Base-by-base conservation (phyloP, 2,329 filamentous ascomycete genomes). In the Talaromyces pinophilus region DNA sequence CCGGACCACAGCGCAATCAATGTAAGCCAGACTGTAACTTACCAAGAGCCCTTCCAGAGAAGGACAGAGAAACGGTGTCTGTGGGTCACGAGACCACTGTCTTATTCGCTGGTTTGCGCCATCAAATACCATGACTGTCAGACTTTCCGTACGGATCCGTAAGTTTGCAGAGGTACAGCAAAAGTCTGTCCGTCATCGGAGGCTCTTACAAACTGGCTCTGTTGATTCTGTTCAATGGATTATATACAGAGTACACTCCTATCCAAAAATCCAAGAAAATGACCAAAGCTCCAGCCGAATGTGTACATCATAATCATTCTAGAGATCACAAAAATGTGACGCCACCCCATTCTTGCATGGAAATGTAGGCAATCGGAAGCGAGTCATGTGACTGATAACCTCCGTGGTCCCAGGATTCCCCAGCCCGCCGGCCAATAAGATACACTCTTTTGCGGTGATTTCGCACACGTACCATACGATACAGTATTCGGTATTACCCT, bases 111-210 rank as follows among this genome's bases (percentile, higher is more conserved):
- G 10, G n/a, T 8, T 1, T 1, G 11, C 54, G 33, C 54, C n/a
- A 38, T 57, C 54, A 38, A 35, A 55, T 55, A 55, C 52, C 52
- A 55, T 10, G 17, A 19, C 30, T 13, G 1, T 19, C 30, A 62
- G 8, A 10, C 54, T 57, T 38, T 57, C 54, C 54, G 54, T 57
- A 57, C 28, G n/a, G n/a, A 57, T 25, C 33, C 54, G 54, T 57
- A 55, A 55, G 52, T 13, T 19, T 33, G 28, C 15, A 33, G 15
- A 33, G 19, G 52, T 55, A 33, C 46, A 33, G 30, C 19, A 25
- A 15, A 52, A 33, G 33, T 28, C 28, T 15, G 44, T 38, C 60
- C 46, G 60, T 54, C 59, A 62, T 62, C 59, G 59, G 59, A 62
- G 59, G n/a, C 30, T 48, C 5, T 10, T 55, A 19, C 17, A 55